These are phyloP conservation scores for Aspergillus carlsbadensis DNA, from an alignment of 495 filamentous ascomycete genomes.

Conservation along the genomic window DNA sequence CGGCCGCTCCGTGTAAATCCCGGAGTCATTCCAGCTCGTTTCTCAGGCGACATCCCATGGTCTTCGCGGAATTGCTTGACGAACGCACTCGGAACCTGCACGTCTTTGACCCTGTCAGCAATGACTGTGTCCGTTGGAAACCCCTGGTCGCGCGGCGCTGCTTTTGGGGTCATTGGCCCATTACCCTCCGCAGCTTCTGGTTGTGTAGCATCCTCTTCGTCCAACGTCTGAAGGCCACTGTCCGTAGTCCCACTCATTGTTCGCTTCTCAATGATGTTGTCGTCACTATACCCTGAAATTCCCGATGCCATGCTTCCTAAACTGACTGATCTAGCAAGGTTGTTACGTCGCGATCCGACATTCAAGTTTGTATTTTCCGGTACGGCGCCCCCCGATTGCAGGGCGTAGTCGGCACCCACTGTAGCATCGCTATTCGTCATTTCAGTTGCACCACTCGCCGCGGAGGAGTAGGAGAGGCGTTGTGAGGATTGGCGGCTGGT, in stretches of 20 bases:
- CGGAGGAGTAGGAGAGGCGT: conserved; percentile 74
- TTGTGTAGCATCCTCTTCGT: conserved; percentile 54
- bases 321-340: conserved; percentile 76
- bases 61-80: conserved; percentile 76
- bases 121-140: conserved; percentile 86
- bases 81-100: conserved; percentile 86
- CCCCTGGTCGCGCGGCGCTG: conserved; percentile 40
- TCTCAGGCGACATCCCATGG: conserved; percentile 54
- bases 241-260: conserved; percentile 41
- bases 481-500: conserved; percentile 72
- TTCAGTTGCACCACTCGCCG: conserved; percentile 60
- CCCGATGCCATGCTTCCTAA: conserved; percentile 95
- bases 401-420: conserved; percentile 78
- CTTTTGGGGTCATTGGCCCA: conserved; percentile 48
- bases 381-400: conserved; percentile 77
- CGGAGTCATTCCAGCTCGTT: conserved; percentile 50
- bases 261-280: conserved; percentile 42
- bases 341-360: conserved; percentile 41
- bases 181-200: conserved; percentile 35
- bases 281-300: conserved; percentile 73
- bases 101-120: conserved; percentile 79
- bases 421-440: conserved; percentile 66
- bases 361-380: conserved; percentile 57
- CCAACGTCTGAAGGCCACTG: conserved; percentile 57
- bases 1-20: conserved; percentile 63